Evolutionary conservation across 2,329 filamentous ascomycete species (phyloP), one percentile per base, ranked within the genome.

Genomic region (Aspergillus jensenii): DNA sequence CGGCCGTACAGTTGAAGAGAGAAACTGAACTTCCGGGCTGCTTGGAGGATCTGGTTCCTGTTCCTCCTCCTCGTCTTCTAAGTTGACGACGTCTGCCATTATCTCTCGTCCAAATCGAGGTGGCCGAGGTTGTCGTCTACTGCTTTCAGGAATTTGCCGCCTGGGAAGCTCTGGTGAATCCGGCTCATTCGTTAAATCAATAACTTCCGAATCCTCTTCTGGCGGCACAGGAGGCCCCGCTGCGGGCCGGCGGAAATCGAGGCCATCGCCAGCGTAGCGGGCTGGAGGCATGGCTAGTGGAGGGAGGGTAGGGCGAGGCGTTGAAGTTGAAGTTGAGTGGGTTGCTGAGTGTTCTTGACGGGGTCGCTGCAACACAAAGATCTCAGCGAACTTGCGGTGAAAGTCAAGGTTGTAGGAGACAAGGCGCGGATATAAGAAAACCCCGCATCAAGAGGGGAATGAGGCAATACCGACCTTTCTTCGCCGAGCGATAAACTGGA

Each of bases 211-310:
- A 11, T 70, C 68, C 11, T 70, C 68, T 11, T 57, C 59, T 12
- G 65, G 66, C 21, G 65, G 53, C n/a, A 68, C 58, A n/a, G 64
- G 74, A 4, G 72, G 76, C 3, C 27, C 27, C 71, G 77, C 75
- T 15, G 76, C 70, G 1, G 84, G 84, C 59, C 82, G 75, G 58
- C 84, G 75, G 60, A 77, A 82, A 61, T 86, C 84, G 45, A 79
- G 73, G 4, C 83, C 83, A 72, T 85, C 81, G n/a, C 83, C 80
- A 14, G 75, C 68, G 62, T 71, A 81, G 60, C 67, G 64, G 4
- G 37, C 39, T 44, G 65, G 67, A 67, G 73, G 71, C 62, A 72
- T 60, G 65, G 67, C 39, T 7, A 49, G 45, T 64, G 66, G 66
- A 48, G 59, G 72, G 49, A 60, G 62, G 44, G 60, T 39, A 44